Evolutionary conservation across 129 eudicot genomes (phyloP), one percentile per base, ranked within the genome.

Genomic region (Sambucus nigra): DNA sequence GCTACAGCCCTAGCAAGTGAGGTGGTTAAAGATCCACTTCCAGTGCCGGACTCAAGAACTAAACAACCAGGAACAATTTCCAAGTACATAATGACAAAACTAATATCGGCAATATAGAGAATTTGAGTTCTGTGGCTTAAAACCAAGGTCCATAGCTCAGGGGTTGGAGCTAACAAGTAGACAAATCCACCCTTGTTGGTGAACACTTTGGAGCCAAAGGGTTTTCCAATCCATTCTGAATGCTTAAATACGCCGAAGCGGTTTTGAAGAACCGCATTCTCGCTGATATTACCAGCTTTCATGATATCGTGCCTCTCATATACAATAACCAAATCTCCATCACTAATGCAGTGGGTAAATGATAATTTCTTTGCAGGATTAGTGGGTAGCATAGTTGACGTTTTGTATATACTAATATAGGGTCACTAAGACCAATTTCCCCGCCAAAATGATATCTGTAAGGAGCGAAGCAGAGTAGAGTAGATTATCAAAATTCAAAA

Each of bases 91-190:
- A 91, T 67, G 20, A 91, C 94, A 68, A 91, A 81, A 62, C 95
- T 85, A 45, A 91, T 85, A 64, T 91, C 98, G n/a, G 89, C 94
- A 62, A 85, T 66, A 61, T 91, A 91, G 2, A 91, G 75, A 67
- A 91, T 91, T 63, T 91, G 95, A 28, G 98, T 91, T 67, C 94
- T 67, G 72, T 91, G 98, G 68, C 98, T 91, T 35, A 85, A 64
- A 54, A 91, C 98, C 73, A 85, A 28, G 12, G 95, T 91, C 98
- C 98, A 91, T 22, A 85, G 67, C 66, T 91, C 98, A 2, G 98
- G 89, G 23, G 98, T 91, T 31, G 98, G 98, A 45, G 95, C 94
- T 45, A 91, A 54, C 58, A 91, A 69, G 73, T 85, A 91, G 20
- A 91, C 80, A 69, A 84, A 91, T 45, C 89, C 86, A 17, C 92